Evolutionary conservation across 2,329 filamentous ascomycete genomes (phyloP), one percentile per base, ranked within the genome.

Genomic region (Penicillium hordei): DNA sequence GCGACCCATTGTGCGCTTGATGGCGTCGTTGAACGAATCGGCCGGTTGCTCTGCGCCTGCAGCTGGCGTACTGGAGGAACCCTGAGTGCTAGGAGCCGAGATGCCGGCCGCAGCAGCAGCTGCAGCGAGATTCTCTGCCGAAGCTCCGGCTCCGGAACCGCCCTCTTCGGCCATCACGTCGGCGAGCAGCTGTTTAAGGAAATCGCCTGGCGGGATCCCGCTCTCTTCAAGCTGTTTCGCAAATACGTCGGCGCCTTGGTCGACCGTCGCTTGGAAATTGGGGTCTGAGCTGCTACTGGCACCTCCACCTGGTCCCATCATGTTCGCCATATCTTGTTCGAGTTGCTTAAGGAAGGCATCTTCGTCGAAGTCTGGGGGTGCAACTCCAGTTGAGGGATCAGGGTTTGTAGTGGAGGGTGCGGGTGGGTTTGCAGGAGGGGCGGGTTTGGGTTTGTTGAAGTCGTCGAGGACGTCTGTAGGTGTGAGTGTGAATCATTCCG

Each of bases 1-100:
- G 48, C 94, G 89, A 76, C 95, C 91, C 89, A 99, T 97, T 0
- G 94, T 97, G 67, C 87, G 87, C 59, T 89, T 87, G 68, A 99
- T 97, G 0, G 91, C 96, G 59, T 96, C 92, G 71, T 95, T 91
- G 75, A 99, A 99, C 0, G 83, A 86, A 46, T 87, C 86, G 40
- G 90, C 87, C 39, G 79, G 75, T 29, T 64, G 62, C n/a, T 61
- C 43, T 69, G 60, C 15, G 58, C 17, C 8, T 10, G 33, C n/a
- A 12, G 33, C 29, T 10, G n/a, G 17, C 17, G 33, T 29, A 9
- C 23, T 21, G 7, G 45, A 46, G 9, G 48, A 9, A 5, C 23
- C 23, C 48, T 19, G 33, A 19, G 48, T 39, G 6, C 9, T n/a
- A 15, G 36, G 27, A 33, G 27, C 15, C 25, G 49, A 19, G 1